Percentiles rank a stretch among this genome's conserved stretches.
phyloP scores from a whole-genome alignment of 768 basidiomycete species.

The Candolleomyces efflorescens region DNA sequence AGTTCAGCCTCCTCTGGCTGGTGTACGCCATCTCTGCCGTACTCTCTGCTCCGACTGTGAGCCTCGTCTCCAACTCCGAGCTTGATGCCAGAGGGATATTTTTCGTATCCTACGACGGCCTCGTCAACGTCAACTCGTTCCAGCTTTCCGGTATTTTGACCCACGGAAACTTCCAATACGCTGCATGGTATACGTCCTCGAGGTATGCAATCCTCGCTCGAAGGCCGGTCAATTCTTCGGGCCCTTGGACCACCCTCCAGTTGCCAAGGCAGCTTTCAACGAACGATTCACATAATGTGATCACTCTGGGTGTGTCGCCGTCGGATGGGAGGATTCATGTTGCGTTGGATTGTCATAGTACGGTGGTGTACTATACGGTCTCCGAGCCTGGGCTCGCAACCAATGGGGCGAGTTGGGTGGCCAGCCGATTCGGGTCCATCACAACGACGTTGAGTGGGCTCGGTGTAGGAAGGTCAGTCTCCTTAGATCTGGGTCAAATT shows the following conservation, averaged over 20 bases:
- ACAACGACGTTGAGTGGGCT: constrained; percentile 36
- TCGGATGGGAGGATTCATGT: constrained; percentile 43
- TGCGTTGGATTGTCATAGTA: constrained; percentile 44
- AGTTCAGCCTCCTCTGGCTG: not conserved
- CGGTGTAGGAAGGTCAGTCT: constrained; percentile 37
- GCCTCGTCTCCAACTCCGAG: constrained; percentile 31
- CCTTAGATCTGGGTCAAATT: too few species aligned
- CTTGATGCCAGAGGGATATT: constrained; percentile 39
- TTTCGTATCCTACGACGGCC: constrained; percentile 43
- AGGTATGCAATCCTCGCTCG: constrained; percentile 36
- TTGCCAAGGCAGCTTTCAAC: constrained; percentile 38
- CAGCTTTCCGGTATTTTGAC: constrained; percentile 39
- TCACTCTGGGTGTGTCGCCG: constrained; percentile 40
- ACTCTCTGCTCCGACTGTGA: constrained; percentile 35
- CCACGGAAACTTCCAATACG: constrained; percentile 36
- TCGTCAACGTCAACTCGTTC: constrained; percentile 46
- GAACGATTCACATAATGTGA: constrained; percentile 42
- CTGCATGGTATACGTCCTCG: constrained; percentile 43
- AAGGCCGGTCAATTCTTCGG: constrained; percentile 32
- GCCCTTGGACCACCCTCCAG: constrained; percentile 37
- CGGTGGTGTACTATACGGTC: constrained; percentile 37
- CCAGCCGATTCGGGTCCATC: constrained; percentile 37
- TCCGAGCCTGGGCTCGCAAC: constrained; percentile 37
- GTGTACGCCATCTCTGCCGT: not conserved
- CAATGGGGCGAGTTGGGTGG: constrained; percentile 38